Evolutionary conservation across 352 stramenopile species (phyloP).

Genomic region (Globisporangium echinulatum): DNA sequence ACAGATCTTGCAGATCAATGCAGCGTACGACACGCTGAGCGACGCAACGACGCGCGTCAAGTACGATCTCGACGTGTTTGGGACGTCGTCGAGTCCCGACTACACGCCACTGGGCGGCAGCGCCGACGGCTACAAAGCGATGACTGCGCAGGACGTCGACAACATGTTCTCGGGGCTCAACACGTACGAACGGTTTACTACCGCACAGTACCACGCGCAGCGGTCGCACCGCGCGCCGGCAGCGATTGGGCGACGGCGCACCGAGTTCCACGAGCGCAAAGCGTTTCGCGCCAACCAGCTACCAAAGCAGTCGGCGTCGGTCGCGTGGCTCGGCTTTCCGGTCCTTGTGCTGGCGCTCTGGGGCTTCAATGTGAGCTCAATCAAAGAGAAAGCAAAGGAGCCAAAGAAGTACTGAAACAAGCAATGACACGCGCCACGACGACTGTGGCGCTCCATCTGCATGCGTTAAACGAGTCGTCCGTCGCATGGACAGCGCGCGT

Average conservation of each 20-base stretch:
- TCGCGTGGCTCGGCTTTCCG: constrained; percentile 62
- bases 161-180: constrained; percentile 70
- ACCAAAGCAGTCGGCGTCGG: constrained; percentile 45
- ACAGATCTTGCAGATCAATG: constrained; percentile 65
- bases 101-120: constrained; percentile 5
- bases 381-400: constrained; percentile 49
- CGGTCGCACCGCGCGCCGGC: constrained; percentile 45
- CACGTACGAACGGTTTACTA: constrained; percentile 71
- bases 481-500: too few species aligned
- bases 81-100: constrained; percentile 35
- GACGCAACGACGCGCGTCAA: constrained; percentile 36
- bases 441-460: too few species aligned
- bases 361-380: constrained; percentile 50
- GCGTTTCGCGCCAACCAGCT: constrained; percentile 54
- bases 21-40: constrained; percentile 64
- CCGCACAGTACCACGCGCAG: constrained; percentile 57
- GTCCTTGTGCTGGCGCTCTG: constrained; percentile 43
- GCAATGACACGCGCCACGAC: constrained; percentile 1
- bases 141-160: constrained; percentile 68
- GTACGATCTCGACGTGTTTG: constrained; percentile 74
- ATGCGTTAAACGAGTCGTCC: too few species aligned
- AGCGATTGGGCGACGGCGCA: constrained; percentile 52
- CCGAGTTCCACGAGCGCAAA: constrained; percentile 63
- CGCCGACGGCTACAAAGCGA: constrained; percentile 43
- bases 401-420: constrained; percentile 19